Percentiles rank a stretch among this genome's conserved stretches.
Conservation (phyloP, 768 basidiomycete genomes). For the Agaricus blazei region DNA sequence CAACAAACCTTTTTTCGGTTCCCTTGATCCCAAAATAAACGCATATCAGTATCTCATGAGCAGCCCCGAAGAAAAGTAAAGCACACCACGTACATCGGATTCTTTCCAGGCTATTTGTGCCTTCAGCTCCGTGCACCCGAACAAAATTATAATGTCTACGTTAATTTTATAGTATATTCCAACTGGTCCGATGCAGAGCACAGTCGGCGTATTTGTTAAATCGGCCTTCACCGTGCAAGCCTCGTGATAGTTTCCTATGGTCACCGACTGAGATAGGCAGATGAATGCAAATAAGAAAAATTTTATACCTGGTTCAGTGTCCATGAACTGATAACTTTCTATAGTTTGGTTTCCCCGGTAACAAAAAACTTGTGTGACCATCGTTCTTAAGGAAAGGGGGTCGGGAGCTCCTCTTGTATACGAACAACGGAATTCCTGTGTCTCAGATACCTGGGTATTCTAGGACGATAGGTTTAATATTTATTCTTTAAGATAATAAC, state of each 20-base stretch:
- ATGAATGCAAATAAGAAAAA: not conserved
- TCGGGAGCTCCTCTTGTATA: not conserved
- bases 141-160: slow-evolving; percentile 40
- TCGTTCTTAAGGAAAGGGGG: not conserved
- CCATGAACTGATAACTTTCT: not conserved
- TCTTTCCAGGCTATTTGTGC: slow-evolving; percentile 51
- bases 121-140: slow-evolving; percentile 50
- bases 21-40: slow-evolving; percentile 19
- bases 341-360: not conserved
- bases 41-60: slow-evolving; percentile 3
- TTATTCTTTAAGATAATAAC: too few species aligned
- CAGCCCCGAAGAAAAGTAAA: not conserved
- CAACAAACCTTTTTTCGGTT: slow-evolving; percentile 27
- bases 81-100: slow-evolving; percentile 24
- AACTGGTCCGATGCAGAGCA: slow-evolving; percentile 11
- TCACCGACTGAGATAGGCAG: not conserved
- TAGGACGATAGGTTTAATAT: slow-evolving; percentile 11
- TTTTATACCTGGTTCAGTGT: not conserved
- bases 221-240: slow-evolving; percentile 24
- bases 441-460: slow-evolving; percentile 41
- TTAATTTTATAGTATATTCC: slow-evolving; percentile 26
- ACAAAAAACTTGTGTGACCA: not conserved
- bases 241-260: slow-evolving; percentile 22
- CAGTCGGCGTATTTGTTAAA: slow-evolving; percentile 17
- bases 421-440: slow-evolving; percentile 29